Percentiles rank a stretch among this genome's conserved stretches.
phyloP scores from a whole-genome alignment of 108 stramenopile genomes.

The Nitzschia palea region DNA sequence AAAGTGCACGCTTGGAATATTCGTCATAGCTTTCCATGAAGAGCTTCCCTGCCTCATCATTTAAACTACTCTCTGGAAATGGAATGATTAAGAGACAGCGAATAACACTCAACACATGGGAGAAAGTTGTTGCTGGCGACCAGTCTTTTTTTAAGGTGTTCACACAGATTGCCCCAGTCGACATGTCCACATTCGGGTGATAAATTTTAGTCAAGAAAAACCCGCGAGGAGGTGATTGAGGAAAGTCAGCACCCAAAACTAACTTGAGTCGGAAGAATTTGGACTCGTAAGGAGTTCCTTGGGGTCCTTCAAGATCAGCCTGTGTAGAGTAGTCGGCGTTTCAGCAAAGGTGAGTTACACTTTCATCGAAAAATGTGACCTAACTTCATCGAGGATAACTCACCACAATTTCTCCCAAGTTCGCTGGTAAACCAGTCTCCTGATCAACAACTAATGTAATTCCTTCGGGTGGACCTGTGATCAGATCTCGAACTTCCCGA shows the following conservation, averaged over 20 bases:
- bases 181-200: constrained; percentile 97
- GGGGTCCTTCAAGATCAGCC: constrained; percentile 94
- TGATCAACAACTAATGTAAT: constrained; percentile 73
- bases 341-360: too few relatives aligned
- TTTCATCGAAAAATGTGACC: too few relatives aligned
- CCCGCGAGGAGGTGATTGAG: constrained; percentile 92
- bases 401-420: constrained; percentile 77
- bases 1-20: constrained; percentile 88
- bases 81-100: constrained; percentile 98
- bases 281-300: constrained; percentile 94
- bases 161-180: constrained; percentile 97
- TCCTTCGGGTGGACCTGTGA: constrained; percentile 85
- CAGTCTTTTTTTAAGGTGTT: constrained; percentile 98
- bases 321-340: too few relatives aligned
- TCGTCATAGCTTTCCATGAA: constrained; percentile 99
- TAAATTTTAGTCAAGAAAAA: constrained; percentile 98
- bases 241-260: constrained; percentile 83
- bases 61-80: constrained; percentile 97
- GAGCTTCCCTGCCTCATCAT: constrained; percentile 98
- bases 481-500: constrained; percentile 86
- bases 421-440: constrained; percentile 72
- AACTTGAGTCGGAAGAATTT: constrained; percentile 95
- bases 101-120: constrained; percentile 96
- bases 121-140: constrained; percentile 84
- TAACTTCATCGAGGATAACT: constrained; percentile 27